Conservation (phyloP, 768 basidiomycete genomes). For the Porpolomopsis calyptriformis region DNA sequence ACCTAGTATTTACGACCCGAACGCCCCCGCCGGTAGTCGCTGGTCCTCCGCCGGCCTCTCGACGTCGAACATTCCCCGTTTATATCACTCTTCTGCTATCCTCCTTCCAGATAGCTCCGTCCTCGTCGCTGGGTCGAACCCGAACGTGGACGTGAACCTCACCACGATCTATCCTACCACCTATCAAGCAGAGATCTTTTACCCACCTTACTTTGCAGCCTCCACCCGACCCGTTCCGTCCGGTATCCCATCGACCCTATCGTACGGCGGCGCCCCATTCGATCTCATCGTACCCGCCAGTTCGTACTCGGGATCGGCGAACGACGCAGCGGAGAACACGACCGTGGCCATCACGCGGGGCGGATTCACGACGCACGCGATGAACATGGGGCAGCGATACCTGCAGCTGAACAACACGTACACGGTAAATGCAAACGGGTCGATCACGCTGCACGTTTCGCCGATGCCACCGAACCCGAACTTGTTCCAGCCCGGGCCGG, state of each 20-base stretch:
- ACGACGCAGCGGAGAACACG: constrained; percentile 62
- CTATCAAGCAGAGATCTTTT: constrained; percentile 81
- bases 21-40: constrained; percentile 54
- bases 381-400: constrained; percentile 81
- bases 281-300: constrained; percentile 58
- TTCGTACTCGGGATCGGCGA: constrained; percentile 57
- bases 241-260: constrained; percentile 61
- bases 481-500: constrained; percentile 84
- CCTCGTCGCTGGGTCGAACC: constrained; percentile 86
- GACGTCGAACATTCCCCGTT: constrained; percentile 55
- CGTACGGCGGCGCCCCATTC: constrained; percentile 78
- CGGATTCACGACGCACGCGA: constrained; percentile 77
- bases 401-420: constrained; percentile 81
- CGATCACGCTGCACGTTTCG: constrained; percentile 66
- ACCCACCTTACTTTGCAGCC: constrained; percentile 78
- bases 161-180: constrained; percentile 60
- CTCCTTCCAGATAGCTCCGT: constrained; percentile 82
- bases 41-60: constrained; percentile 62
- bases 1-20: constrained; percentile 80
- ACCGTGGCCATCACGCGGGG: constrained; percentile 72
- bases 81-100: constrained; percentile 91
- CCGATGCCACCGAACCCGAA: constrained; percentile 81
- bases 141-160: constrained; percentile 72
- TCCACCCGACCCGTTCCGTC: constrained; percentile 54
- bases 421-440: constrained; percentile 67